These are phyloP conservation scores for Tetradesmus lagerheimii DNA, from an alignment of 139 green algal genomes.

Conservation along the genomic window DNA sequence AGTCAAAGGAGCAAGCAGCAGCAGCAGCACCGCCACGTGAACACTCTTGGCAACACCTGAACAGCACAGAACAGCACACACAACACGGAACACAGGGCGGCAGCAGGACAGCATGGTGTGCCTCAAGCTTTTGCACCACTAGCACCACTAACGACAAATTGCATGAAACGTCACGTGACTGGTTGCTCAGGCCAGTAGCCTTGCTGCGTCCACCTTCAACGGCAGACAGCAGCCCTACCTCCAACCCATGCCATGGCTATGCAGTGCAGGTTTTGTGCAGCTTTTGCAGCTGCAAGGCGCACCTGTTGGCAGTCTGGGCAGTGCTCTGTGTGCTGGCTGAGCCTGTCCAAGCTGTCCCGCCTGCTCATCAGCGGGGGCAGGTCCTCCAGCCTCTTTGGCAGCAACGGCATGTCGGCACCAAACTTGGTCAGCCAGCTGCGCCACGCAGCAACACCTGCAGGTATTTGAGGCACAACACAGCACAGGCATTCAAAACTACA, in stretches of 20 bases:
- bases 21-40: neutral
- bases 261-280: neutral
- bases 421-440: conserved; percentile 50
- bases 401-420: conserved; percentile 32
- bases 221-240: no score
- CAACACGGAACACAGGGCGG: neutral
- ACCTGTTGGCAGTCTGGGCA: conserved; percentile 58
- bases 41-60: neutral
- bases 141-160: no score
- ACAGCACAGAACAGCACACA: neutral
- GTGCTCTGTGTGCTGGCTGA: conserved; percentile 54
- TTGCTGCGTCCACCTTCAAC: no score
- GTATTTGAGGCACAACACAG: neutral
- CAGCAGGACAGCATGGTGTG: neutral
- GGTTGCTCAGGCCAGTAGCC: no score
- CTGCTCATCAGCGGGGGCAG: conserved; percentile 42
- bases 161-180: no score
- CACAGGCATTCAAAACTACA: neutral
- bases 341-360: conserved; percentile 47
- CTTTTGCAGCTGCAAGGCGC: neutral
- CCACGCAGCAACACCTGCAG: conserved; percentile 47
- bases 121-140: no score
- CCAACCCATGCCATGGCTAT: no score
- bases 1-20: conserved; percentile 2
- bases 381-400: conserved; percentile 28